These are phyloP conservation scores for Yamadazyma scolyti DNA, from an alignment of 805 yeast genomes.

Conservation along the genomic window DNA sequence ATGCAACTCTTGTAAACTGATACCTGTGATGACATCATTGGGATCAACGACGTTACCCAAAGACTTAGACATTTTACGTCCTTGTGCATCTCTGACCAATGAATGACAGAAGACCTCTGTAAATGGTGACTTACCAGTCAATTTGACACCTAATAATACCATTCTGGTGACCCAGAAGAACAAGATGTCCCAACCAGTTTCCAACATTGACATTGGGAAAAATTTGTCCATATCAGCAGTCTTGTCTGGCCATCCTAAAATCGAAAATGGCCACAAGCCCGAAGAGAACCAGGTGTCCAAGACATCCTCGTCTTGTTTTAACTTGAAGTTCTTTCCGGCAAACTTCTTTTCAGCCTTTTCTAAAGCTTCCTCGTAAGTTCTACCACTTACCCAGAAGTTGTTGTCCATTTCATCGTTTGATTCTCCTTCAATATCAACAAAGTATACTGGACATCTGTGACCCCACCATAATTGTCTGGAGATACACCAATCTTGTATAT, in stretches of 20 bases:
- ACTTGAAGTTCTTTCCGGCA: conserved; percentile 63
- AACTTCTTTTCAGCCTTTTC: conserved; percentile 73
- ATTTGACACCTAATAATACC: conserved; percentile 86
- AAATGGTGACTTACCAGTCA: conserved; percentile 90
- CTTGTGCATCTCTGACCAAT: conserved; percentile 97
- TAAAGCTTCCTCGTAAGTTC: conserved; percentile 77
- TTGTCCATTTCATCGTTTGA: conserved; percentile 61
- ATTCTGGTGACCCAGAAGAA: conserved; percentile 99
- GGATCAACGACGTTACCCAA: conserved; percentile 97
- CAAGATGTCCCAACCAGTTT: conserved; percentile 98
- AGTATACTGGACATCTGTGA: conserved; percentile 96
- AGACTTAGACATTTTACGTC: conserved; percentile 98
- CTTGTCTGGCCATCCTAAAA: conserved; percentile 91
- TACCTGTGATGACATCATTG: conserved; percentile 88
- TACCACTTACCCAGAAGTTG: conserved; percentile 88
- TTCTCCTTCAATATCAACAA: conserved; percentile 75
- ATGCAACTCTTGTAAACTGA: conserved; percentile 73
- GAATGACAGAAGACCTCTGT: conserved; percentile 98
- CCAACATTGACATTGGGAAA: conserved; percentile 90
- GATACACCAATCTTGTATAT: conserved; percentile 98
- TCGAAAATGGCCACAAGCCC: conserved; percentile 96
- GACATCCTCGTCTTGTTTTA: conserved; percentile 96
- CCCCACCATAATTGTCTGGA: conserved; percentile 95
- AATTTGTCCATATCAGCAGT: conserved; percentile 71
- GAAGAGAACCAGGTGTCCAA: conserved; percentile 99